Percentiles rank a stretch among this genome's conserved stretches.
Evolutionary conservation across 805 yeast genomes (phyloP).

Genomic region (Lipomyces yamadae): DNA sequence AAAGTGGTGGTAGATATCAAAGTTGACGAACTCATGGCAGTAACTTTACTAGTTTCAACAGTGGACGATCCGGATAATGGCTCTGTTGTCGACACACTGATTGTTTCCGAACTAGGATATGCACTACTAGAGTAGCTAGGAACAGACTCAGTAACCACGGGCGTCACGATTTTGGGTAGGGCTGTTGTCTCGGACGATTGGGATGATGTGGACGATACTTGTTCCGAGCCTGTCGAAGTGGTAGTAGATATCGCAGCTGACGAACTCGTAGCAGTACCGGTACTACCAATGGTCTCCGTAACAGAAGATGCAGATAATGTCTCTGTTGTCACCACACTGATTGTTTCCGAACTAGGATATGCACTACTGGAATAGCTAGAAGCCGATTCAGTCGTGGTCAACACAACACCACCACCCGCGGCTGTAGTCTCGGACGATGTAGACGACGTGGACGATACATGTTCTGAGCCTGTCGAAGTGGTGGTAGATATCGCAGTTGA

Average conservation of each 20-base stretch:
- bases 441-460: neutral
- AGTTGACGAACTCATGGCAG: too few relatives aligned
- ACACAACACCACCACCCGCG: constrained; percentile 37
- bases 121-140: neutral
- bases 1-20: too few relatives aligned
- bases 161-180: constrained; percentile 39
- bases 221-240: neutral
- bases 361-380: neutral
- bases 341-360: neutral
- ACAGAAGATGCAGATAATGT: neutral
- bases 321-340: neutral
- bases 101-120: neutral
- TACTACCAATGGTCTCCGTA: too few relatives aligned
- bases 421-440: constrained; percentile 5
- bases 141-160: constrained; percentile 38
- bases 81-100: neutral
- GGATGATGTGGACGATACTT: neutral
- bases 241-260: neutral
- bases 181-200: neutral
- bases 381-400: constrained; percentile 41
- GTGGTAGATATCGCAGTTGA: neutral
- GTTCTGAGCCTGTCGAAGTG: too few relatives aligned
- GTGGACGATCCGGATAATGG: too few relatives aligned
- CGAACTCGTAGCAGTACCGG: neutral
- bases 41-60: too few relatives aligned